A percentile compares a stretch with the other conserved stretches of the same genome.
Evolutionary conservation across 2,329 filamentous ascomycete genomes (phyloP).

Genomic region (Chaetomium sp.): DNA sequence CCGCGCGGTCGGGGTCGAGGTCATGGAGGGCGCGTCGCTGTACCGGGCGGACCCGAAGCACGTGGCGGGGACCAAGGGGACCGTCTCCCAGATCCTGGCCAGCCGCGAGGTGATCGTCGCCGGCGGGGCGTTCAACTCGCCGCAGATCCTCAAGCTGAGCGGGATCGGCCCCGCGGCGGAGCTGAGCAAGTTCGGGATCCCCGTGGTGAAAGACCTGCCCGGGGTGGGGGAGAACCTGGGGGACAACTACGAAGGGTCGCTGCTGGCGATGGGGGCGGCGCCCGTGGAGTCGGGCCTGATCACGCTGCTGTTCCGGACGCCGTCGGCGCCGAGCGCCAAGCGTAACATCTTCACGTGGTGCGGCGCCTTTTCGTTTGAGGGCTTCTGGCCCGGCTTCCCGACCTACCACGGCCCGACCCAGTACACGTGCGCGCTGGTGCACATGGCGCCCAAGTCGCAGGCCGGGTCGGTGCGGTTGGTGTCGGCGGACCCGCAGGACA

Average conservation of each 20-base stretch:
- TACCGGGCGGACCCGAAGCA: conserved; percentile 49
- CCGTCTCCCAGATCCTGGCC: conserved; percentile 38
- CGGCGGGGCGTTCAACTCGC: conserved; percentile 45
- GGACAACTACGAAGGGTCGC: conserved; percentile 55
- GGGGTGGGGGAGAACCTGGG: conserved; percentile 63
- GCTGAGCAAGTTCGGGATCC: conserved; percentile 48
- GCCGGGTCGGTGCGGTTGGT: conserved; percentile 58
- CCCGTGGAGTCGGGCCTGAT: conserved; percentile 36
- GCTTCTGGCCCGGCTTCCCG: conserved; percentile 41
- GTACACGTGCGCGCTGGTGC: conserved; percentile 50
- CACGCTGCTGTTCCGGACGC: conserved; percentile 36
- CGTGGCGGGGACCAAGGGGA: conserved; percentile 33
- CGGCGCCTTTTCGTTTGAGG: conserved; percentile 39
- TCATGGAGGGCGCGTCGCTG: conserved; percentile 43
- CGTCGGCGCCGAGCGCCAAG: conserved; percentile 37
- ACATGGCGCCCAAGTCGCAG: conserved; percentile 60
- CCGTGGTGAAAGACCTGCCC: conserved; percentile 56
- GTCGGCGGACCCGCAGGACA: conserved; percentile 60
- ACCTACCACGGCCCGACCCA: conserved; percentile 40
- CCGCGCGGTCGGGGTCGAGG: conserved; percentile 48
- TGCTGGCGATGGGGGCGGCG: conserved; percentile 44
- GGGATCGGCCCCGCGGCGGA: conserved; percentile 46
- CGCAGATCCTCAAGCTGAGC: conserved; percentile 44
- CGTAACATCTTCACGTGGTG: conserved; percentile 41
- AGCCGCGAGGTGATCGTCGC: conserved; percentile 51